Base-by-base conservation (phyloP, 2,329 filamentous ascomycete species). In the Epichloe festucae region DNA sequence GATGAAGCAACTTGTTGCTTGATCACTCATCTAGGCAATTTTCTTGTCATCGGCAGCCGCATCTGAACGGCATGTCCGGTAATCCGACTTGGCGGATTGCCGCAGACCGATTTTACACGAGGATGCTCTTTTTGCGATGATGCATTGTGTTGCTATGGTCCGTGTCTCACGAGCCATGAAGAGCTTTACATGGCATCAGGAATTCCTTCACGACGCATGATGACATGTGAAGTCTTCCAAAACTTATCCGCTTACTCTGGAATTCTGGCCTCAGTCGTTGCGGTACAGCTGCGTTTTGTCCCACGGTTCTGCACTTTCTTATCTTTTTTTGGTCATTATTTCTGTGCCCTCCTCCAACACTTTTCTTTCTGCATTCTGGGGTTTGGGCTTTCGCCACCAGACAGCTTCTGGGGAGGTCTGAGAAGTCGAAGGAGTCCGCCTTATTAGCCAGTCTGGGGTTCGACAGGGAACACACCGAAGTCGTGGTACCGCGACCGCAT, bases 61-160 rank as follows among this genome's bases (percentile, higher is more conserved):
- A 58, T 63, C 65, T 68, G 66, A 66, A 70, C 64, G 67, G 67
- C 67, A 68, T 60, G 65, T 59, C 67, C 64, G 67, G 66, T 69
- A 60, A 62, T 63, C 57, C 60, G 58, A 41, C 46, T 52, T 31
- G 52, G 48, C 51, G 49, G 55, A 56, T 53, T 54, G 52, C 53
- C 56, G 45, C 46, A 47, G 3, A 35, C 31, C 17, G 45, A 47
- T 15, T 35, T 15, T 35, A 46, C 21, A 46, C 49, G 54, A 21
- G 27, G 39, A 31, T 14, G 15, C 6, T 17, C 17, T 31, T 43
- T 31, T 41, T 49, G 12, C 19, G 39, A 31, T 10, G 8, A 11
- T 17, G 3, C 23, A 12, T 36, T 12, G 34, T 43, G 23, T 19
- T 49, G 27, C 39, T 17, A 21, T 40, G 23, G 39, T 15, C 7